Conservation (phyloP, 495 filamentous ascomycete genomes). For the Neurospora africana region DNA sequence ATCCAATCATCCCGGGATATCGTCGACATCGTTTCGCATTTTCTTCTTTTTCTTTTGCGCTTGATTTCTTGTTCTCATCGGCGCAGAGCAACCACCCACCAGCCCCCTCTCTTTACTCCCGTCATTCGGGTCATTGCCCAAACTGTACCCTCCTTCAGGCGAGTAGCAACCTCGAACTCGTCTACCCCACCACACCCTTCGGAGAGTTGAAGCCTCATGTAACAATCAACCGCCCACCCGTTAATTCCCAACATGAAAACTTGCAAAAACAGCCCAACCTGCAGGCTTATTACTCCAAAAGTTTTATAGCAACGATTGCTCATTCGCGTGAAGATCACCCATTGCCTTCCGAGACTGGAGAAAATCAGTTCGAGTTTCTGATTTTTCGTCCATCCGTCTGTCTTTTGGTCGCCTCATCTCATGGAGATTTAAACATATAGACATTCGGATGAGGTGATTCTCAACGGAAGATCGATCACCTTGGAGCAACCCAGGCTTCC, state of each 20-base stretch:
- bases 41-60: not conserved
- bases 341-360: not conserved
- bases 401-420: not conserved
- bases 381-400: not conserved
- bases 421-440: not conserved
- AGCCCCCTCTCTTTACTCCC: not conserved
- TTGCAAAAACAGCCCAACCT: not conserved
- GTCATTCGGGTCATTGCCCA: not conserved
- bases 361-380: not conserved
- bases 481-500: not conserved
- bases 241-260: not conserved
- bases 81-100: not conserved
- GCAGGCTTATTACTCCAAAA: not conserved
- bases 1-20: not conserved
- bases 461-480: not conserved
- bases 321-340: not conserved
- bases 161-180: not conserved
- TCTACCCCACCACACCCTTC: not conserved
- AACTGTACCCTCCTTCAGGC: not conserved
- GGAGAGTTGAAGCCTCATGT: not conserved
- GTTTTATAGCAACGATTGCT: not conserved
- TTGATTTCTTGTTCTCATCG: not conserved
- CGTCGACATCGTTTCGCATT: not conserved
- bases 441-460: not conserved
- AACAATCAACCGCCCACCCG: not conserved